These are phyloP conservation scores for Pythium phragmiticola DNA, from an alignment of 352 stramenopile species.

Conservation along the genomic window DNA sequence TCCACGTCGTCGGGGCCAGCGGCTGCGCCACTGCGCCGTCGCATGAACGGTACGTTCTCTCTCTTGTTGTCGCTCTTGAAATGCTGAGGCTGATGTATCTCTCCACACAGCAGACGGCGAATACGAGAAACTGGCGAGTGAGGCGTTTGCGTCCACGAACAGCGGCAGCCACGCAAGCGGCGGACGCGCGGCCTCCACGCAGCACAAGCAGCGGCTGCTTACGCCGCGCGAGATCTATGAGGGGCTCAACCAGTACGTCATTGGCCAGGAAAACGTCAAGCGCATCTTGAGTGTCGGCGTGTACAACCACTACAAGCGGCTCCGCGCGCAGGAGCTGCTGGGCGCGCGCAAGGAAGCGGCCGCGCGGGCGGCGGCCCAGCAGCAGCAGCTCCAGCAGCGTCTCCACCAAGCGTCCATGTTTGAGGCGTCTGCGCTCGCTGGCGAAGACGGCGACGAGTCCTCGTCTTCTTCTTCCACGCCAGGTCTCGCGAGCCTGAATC, in stretches of 20 bases:
- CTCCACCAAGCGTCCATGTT: constrained; percentile 25
- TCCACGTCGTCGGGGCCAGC: constrained; percentile 3
- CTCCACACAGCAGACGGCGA: constrained; percentile 48
- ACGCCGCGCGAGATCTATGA: constrained; percentile 94
- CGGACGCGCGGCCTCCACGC: constrained; percentile 2
- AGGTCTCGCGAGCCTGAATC: constrained; percentile 32
- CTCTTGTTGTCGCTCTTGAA: neutral
- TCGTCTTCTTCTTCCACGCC: constrained; percentile 8
- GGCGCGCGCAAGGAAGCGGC: constrained; percentile 43
- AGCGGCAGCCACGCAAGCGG: constrained; percentile 4
- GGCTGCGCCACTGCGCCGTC: constrained; percentile 26
- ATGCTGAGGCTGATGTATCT: neutral
- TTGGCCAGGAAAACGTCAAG: constrained; percentile 97
- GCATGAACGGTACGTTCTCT: constrained; percentile 44
- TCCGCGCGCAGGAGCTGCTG: constrained; percentile 71
- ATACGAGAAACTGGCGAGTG: constrained; percentile 70
- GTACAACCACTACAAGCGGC: constrained; percentile 98
- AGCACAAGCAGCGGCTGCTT: constrained; percentile 47
- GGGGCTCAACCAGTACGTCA: constrained; percentile 96
- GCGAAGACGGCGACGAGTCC: constrained; percentile 22
- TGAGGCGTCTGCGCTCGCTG: constrained; percentile 31
- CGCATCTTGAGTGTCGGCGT: constrained; percentile 95
- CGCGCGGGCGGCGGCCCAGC: constrained; percentile 24
- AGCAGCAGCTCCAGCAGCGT: constrained; percentile 27
- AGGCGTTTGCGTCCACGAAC: constrained; percentile 34